These are phyloP conservation scores for bread wheat (Triticum aestivum) DNA, from an alignment of 176 grass and related monocot species.

Conservation along the genomic window DNA sequence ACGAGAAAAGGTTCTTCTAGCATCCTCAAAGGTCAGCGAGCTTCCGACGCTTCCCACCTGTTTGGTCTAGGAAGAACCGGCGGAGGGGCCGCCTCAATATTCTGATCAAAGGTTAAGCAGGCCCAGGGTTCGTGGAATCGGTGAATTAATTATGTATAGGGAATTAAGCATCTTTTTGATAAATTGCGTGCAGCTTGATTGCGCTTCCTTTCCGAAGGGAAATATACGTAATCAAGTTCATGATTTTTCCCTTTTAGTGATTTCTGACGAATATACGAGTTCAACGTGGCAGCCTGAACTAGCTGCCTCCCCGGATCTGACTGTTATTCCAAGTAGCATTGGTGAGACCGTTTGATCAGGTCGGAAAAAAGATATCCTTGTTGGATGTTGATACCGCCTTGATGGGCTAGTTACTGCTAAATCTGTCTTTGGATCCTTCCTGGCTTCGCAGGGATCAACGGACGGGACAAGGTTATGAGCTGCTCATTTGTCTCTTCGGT, in stretches of 20 bases:
- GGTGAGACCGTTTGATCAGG: constrained; percentile 28
- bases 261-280: neutral
- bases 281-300: neutral
- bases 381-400: neutral
- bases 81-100: neutral
- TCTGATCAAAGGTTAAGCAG: neutral
- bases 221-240: neutral
- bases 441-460: neutral
- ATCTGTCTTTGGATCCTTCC: neutral
- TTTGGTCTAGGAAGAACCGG: constrained; percentile 19
- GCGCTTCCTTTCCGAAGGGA: neutral
- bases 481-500: constrained; percentile 16
- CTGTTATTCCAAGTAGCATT: neutral
- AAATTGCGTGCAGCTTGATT: neutral
- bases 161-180: neutral
- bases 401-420: neutral
- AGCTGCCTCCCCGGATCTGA: neutral
- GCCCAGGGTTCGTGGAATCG: neutral
- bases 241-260: neutral
- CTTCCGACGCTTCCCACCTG: constrained; percentile 19
- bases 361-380: constrained; percentile 8
- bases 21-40: constrained; percentile 25
- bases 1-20: neutral
- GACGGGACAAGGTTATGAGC: neutral
- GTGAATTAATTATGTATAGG: neutral